Evolutionary conservation across 2,329 filamentous ascomycete genomes (phyloP).

Genomic region (Pseudomassariella vexata): DNA sequence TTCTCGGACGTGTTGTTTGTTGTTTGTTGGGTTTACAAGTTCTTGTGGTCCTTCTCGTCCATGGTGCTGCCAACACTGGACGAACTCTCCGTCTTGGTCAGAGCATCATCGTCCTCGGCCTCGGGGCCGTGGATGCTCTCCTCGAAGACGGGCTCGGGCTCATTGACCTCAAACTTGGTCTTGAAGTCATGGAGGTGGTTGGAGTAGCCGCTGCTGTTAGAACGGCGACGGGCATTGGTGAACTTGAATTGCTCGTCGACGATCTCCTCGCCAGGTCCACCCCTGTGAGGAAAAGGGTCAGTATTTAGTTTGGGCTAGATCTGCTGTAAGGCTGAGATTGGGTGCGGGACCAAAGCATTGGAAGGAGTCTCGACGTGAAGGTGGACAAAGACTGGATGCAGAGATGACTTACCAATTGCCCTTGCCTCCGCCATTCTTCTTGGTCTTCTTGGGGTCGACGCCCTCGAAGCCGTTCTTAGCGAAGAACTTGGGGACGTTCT

Average conservation of each 20-base stretch:
- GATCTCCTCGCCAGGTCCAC: slow-evolving; percentile 74
- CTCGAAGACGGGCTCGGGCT: slow-evolving; percentile 87
- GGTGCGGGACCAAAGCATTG: too few relatives aligned
- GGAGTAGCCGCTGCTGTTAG: slow-evolving; percentile 77
- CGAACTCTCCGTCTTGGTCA: slow-evolving; percentile 52
- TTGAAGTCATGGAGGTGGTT: slow-evolving; percentile 73
- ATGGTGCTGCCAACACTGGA: slow-evolving; percentile 56
- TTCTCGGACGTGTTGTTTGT: not conserved
- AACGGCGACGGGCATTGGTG: slow-evolving; percentile 80
- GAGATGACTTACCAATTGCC: slow-evolving; percentile 75
- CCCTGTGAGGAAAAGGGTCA: slow-evolving; percentile 57
- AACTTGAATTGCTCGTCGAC: slow-evolving; percentile 80
- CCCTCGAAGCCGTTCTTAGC: slow-evolving; percentile 79
- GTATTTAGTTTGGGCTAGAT: slow-evolving; percentile 7
- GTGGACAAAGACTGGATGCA: slow-evolving; percentile 1
- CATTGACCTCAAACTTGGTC: slow-evolving; percentile 93
- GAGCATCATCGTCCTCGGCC: slow-evolving; percentile 51
- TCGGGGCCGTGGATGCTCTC: slow-evolving; percentile 70
- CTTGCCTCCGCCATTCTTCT: slow-evolving; percentile 92
- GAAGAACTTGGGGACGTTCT: slow-evolving; percentile 86
- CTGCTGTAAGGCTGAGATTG: too few relatives aligned
- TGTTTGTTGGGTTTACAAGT: slow-evolving; percentile 4
- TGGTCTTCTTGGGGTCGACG: slow-evolving; percentile 83
- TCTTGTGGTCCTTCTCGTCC: slow-evolving; percentile 35
- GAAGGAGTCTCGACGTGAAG: too few relatives aligned